Conservation (phyloP, 306 rosid genomes). For the Cicer arietinum region DNA sequence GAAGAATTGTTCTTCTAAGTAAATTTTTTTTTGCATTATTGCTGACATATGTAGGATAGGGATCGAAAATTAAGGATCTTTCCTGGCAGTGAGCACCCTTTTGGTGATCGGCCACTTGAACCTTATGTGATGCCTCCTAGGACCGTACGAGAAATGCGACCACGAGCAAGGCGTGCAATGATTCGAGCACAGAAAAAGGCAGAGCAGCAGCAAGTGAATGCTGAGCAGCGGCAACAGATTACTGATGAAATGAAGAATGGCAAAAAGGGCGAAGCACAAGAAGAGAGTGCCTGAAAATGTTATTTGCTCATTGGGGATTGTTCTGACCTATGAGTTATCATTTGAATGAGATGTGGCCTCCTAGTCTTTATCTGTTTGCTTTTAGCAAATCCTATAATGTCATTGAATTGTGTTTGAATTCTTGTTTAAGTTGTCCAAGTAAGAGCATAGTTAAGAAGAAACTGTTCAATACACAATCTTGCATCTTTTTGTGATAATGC, state of each 20-base stretch:
- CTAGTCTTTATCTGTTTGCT: constrained; percentile 7
- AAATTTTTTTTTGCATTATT: constrained; percentile 38
- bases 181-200: constrained; percentile 87
- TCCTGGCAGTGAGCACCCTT: constrained; percentile 78
- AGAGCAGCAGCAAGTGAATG: constrained; percentile 70
- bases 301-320: constrained; percentile 28
- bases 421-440: neutral
- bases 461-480: constrained; percentile 29
- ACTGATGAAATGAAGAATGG: constrained; percentile 49
- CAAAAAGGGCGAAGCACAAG: constrained; percentile 54
- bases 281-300: constrained; percentile 56
- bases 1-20: constrained; percentile 11
- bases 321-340: neutral
- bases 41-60: constrained; percentile 75
- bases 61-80: constrained; percentile 91
- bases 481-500: constrained; percentile 20
- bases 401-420: constrained; percentile 8
- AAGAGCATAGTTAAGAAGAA: constrained; percentile 20
- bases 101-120: constrained; percentile 80
- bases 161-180: constrained; percentile 88
- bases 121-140: constrained; percentile 79
- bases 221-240: constrained; percentile 62
- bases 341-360: neutral
- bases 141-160: constrained; percentile 76
- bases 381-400: constrained; percentile 26